Conservation (phyloP, 1,284 basidiomycete species). For the Hymenochaete sp. region DNA sequence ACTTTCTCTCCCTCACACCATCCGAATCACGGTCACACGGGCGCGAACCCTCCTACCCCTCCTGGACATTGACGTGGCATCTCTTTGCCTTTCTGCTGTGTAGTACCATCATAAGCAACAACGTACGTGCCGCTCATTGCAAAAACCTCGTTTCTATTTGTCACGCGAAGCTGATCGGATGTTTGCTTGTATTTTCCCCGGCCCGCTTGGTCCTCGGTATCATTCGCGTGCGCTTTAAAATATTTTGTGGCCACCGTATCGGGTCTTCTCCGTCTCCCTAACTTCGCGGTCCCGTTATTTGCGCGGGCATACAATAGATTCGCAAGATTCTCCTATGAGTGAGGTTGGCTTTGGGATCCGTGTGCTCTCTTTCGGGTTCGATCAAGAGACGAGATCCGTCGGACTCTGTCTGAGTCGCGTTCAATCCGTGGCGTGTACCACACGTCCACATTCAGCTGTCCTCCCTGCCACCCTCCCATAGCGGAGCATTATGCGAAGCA, state of each 20-base stretch:
- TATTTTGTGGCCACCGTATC: neutral
- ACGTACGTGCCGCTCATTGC: slow-evolving; percentile 41
- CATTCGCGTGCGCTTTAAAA: neutral
- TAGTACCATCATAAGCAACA: slow-evolving; percentile 60
- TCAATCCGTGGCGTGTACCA: no score
- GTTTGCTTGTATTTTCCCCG: slow-evolving; percentile 6
- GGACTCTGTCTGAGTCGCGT: no score
- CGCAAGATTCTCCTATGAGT: slow-evolving; percentile 45
- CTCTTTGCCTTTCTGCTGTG: slow-evolving; percentile 1
- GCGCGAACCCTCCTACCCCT: neutral
- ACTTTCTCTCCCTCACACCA: no score
- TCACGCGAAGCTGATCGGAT: neutral
- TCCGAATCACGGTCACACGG: no score
- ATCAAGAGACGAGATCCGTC: no score
- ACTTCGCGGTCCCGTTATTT: neutral
- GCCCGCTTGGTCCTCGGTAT: neutral
- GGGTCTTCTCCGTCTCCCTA: neutral
- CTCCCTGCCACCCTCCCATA: no score
- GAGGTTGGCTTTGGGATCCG: no score
- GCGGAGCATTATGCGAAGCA: no score
- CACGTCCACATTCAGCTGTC: no score
- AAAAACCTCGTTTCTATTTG: neutral
- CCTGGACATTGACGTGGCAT: neutral
- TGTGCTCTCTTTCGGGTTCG: no score
- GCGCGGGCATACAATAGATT: slow-evolving; percentile 35